Conservation (phyloP, 108 stramenopile species). For the Discostella pseudostelligera region DNA sequence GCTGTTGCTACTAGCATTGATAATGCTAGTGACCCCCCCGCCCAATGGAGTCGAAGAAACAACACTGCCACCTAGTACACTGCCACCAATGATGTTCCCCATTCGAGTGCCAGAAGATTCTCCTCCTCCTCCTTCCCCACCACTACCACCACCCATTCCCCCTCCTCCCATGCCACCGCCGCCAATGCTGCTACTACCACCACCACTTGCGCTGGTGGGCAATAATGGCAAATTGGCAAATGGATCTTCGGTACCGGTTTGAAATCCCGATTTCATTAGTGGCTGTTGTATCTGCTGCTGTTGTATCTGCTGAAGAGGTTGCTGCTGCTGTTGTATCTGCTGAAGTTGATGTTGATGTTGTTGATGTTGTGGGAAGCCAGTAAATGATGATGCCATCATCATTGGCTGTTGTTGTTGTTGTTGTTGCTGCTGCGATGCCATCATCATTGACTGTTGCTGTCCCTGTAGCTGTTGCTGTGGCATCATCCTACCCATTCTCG, state of each 20-base stretch:
- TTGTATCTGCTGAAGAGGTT: conserved; percentile 9
- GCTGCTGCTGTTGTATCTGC: conserved; percentile 26
- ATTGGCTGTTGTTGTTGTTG: neutral
- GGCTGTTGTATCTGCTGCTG: conserved; percentile 16
- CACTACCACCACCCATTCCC: too few relatives aligned
- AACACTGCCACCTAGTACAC: too few relatives aligned
- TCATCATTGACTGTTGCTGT: conserved; percentile 24
- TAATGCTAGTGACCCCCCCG: too few relatives aligned
- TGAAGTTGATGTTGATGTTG: conserved; percentile 12
- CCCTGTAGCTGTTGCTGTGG: conserved; percentile 19
- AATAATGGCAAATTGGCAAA: conserved; percentile 57
- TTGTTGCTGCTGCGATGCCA: conserved; percentile 6
- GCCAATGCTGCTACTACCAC: neutral
- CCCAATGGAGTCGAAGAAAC: too few relatives aligned
- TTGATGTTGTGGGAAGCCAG: too few relatives aligned
- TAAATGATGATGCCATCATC: neutral
- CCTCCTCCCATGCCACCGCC: neutral
- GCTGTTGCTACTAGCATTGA: too few relatives aligned
- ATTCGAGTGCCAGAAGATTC: too few relatives aligned
- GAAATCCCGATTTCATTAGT: conserved; percentile 33
- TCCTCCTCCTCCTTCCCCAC: neutral
- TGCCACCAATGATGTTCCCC: too few relatives aligned
- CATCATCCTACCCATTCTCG: conserved; percentile 8
- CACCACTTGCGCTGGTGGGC: conserved; percentile 11
- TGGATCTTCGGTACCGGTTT: conserved; percentile 64